These are phyloP conservation scores for Brassica hybrid DNA, from an alignment of 441 rosid genomes.

Conservation along the genomic window DNA sequence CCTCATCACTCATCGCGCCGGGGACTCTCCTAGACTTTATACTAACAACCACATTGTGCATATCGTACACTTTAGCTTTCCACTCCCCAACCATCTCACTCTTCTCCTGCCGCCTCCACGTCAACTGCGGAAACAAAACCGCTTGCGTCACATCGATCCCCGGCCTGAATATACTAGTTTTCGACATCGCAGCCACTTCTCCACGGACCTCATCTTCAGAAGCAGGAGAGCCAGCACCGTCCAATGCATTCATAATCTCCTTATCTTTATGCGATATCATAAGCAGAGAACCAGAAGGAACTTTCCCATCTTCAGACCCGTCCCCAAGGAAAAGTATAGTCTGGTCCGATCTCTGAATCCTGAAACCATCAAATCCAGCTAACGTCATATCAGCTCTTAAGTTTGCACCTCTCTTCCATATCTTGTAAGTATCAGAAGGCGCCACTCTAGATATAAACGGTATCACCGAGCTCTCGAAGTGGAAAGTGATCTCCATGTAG, in stretches of 20 bases:
- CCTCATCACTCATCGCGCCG: conserved; percentile 97
- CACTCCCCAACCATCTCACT: conserved; percentile 86
- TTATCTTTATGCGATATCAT: conserved; percentile 95
- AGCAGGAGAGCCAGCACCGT: conserved; percentile 86
- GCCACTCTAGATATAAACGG: conserved; percentile 97
- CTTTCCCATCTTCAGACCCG: conserved; percentile 90
- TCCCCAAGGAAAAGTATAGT: conserved; percentile 97
- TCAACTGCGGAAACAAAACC: conserved; percentile 82
- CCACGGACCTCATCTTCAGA: conserved; percentile 88
- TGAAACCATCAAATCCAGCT: conserved; percentile 95
- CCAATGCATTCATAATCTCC: conserved; percentile 96
- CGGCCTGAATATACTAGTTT: conserved; percentile 95
- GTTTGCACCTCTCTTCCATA: conserved; percentile 97
- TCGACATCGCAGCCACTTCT: conserved; percentile 96
- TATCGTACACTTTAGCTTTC: conserved; percentile 95
- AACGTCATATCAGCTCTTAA: conserved; percentile 97
- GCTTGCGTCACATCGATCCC: conserved; percentile 99
- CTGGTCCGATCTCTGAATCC: conserved; percentile 93
- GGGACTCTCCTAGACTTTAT: conserved; percentile 96
- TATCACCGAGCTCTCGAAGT: too few species aligned
- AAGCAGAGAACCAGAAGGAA: conserved; percentile 87
- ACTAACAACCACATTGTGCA: conserved; percentile 98
- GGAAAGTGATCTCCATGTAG: too few species aligned
- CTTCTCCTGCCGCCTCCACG: conserved; percentile 98
- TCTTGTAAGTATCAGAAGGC: conserved; percentile 97